Evolutionary conservation across 139 green algal species (phyloP).

Genomic region (Chlorella sp.): DNA sequence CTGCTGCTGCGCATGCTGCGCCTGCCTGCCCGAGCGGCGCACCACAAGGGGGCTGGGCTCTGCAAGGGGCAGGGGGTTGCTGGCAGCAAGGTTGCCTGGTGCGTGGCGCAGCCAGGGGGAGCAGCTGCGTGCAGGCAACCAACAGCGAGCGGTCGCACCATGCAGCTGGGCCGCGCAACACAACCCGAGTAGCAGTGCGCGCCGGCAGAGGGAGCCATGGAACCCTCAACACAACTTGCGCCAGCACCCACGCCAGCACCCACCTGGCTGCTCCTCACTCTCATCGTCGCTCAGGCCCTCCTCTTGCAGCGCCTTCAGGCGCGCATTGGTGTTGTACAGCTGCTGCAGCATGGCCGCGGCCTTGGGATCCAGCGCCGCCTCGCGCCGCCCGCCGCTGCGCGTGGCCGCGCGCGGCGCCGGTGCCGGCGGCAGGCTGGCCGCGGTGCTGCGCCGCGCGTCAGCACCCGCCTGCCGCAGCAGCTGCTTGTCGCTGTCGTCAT

Average conservation of each 20-base stretch:
- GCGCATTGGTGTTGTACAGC: background rate
- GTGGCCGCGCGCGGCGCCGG: background rate
- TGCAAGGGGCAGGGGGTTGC: background rate
- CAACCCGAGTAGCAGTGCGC: no score
- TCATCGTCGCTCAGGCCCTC: conserved; percentile 2
- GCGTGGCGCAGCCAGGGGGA: no score
- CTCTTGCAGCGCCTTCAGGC: background rate
- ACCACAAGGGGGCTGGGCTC: background rate
- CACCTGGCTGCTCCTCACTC: background rate
- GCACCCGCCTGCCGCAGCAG: no score
- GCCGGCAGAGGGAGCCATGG: no score
- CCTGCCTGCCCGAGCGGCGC: background rate
- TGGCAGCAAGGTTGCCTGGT: background rate
- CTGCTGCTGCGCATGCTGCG: background rate
- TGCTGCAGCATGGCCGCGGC: conserved; percentile 6
- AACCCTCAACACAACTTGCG: no score
- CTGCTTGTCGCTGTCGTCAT: no score
- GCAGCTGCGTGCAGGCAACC: no score
- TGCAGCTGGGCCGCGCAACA: no score
- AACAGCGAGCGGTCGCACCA: no score
- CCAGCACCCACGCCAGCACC: background rate
- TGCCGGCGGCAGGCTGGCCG: background rate
- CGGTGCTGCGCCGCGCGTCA: conserved; percentile 3
- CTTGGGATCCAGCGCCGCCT: background rate
- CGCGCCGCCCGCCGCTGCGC: background rate